phyloP scores from a whole-genome alignment of 176 grass and related monocot species.

The Oryza rufipogon region DNA sequence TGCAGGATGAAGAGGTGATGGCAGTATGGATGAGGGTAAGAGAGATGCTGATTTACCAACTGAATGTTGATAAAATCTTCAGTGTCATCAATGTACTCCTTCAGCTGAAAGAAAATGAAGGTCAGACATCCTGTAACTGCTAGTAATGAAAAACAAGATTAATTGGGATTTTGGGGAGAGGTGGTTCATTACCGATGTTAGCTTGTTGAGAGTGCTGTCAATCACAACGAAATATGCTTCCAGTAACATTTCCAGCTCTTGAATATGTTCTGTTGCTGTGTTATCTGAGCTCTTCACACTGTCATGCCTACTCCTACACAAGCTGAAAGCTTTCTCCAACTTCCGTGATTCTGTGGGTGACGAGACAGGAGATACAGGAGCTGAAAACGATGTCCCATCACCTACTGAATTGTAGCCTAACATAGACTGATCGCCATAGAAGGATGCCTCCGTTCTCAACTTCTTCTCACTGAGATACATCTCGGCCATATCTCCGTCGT shows the following conservation, averaged over 20 bases:
- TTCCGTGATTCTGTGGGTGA: slow-evolving; percentile 74
- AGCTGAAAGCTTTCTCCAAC: slow-evolving; percentile 80
- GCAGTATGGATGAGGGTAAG: background rate
- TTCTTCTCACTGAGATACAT: slow-evolving; percentile 97
- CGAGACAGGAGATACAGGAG: slow-evolving; percentile 79
- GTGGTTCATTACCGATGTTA: slow-evolving; percentile 71
- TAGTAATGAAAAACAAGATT: background rate
- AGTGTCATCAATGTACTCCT: slow-evolving; percentile 97
- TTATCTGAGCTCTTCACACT: slow-evolving; percentile 74
- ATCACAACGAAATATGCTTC: slow-evolving; percentile 99
- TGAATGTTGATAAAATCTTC: slow-evolving; percentile 99
- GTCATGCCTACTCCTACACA: slow-evolving; percentile 85
- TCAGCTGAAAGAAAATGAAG: slow-evolving; percentile 66
- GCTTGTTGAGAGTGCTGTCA: slow-evolving; percentile 89
- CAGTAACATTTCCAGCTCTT: slow-evolving; percentile 94
- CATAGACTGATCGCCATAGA: slow-evolving; percentile 70
- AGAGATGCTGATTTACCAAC: slow-evolving; percentile 64
- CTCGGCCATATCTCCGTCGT: slow-evolving; percentile 98
- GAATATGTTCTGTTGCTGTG: slow-evolving; percentile 66
- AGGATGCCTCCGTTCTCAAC: slow-evolving; percentile 74
- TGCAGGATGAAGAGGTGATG: background rate
- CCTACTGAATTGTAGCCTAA: slow-evolving; percentile 49
- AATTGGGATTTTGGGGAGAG: background rate
- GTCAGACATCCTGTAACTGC: background rate
- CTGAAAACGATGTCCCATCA: slow-evolving; percentile 65